These are phyloP conservation scores for Croton laevigatus DNA, from an alignment of 441 rosid species.

Conservation along the genomic window DNA sequence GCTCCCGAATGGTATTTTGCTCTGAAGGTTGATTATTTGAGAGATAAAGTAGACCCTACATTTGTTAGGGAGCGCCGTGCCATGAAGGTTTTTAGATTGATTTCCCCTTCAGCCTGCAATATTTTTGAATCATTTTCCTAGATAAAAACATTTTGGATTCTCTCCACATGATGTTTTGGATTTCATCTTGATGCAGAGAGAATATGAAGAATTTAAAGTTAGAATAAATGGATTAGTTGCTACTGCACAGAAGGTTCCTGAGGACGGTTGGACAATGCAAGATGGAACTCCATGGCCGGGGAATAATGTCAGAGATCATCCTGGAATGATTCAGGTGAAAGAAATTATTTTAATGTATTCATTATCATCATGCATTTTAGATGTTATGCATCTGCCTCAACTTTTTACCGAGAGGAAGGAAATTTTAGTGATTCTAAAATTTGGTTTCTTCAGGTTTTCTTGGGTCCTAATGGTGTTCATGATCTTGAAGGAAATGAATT, in stretches of 20 bases:
- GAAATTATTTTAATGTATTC: slow-evolving; percentile 14
- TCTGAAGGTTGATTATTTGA: slow-evolving; percentile 82
- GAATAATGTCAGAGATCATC: slow-evolving; percentile 87
- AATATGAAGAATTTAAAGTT: slow-evolving; percentile 89
- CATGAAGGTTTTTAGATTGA: slow-evolving; percentile 66
- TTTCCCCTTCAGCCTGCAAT: neutral
- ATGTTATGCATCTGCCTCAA: neutral
- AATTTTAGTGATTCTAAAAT: slow-evolving; percentile 7
- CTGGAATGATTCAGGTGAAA: slow-evolving; percentile 96
- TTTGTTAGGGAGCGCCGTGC: slow-evolving; percentile 83
- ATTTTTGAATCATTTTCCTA: neutral
- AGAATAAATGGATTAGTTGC: slow-evolving; percentile 81
- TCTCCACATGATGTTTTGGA: slow-evolving; percentile 14
- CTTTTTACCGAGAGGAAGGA: neutral
- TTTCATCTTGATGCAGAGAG: slow-evolving; percentile 56
- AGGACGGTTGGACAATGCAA: slow-evolving; percentile 99
- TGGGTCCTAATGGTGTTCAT: slow-evolving; percentile 76
- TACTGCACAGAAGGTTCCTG: slow-evolving; percentile 94
- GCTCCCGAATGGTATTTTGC: slow-evolving; percentile 97
- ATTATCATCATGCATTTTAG: neutral
- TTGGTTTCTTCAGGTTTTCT: slow-evolving; percentile 58
- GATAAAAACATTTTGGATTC: neutral
- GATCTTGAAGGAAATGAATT: slow-evolving; percentile 85
- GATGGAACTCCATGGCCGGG: slow-evolving; percentile 99
- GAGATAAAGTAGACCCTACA: slow-evolving; percentile 71